phyloP scores from a whole-genome alignment of 2,329 filamentous ascomycete genomes.

The Ilyonectria mors-panacis region DNA sequence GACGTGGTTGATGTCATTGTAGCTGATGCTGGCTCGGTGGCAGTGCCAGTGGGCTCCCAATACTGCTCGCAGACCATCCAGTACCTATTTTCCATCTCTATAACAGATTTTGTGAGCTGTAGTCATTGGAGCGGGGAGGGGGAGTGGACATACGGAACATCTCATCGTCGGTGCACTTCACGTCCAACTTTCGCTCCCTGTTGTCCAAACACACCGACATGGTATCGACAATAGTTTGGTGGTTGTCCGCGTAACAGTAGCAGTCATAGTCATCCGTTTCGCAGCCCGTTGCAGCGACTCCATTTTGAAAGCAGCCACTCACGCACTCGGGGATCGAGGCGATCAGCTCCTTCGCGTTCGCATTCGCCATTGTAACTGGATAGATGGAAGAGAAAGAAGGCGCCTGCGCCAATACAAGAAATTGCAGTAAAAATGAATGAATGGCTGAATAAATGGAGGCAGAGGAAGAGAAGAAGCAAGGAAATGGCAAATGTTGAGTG shows the following conservation, averaged over 20 bases:
- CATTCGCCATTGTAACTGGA: slow-evolving; percentile 36
- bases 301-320: slow-evolving; percentile 42
- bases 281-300: slow-evolving; percentile 43
- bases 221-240: slow-evolving; percentile 45
- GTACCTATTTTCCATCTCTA: slow-evolving; percentile 47
- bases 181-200: slow-evolving; percentile 30
- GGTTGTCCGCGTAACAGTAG: slow-evolving; percentile 45
- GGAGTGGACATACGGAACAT: slow-evolving; percentile 38
- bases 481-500: neutral
- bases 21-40: slow-evolving; percentile 36
- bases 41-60: slow-evolving; percentile 45
- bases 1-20: slow-evolving; percentile 21
- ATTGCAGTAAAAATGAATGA: neutral
- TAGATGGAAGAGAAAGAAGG: neutral
- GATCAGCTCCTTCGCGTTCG: slow-evolving; percentile 38
- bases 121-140: too few relatives aligned
- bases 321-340: slow-evolving; percentile 40
- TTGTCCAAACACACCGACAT: slow-evolving; percentile 41
- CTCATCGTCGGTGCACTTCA: slow-evolving; percentile 40
- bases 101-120: neutral
- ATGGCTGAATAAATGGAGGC: neutral
- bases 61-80: slow-evolving; percentile 48
- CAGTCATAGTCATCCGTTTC: slow-evolving; percentile 42
- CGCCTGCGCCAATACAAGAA: slow-evolving; percentile 1
- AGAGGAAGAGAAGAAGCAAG: neutral